Conservation (phyloP, 352 stramenopile genomes). For the Pythium rhizo-oryzae region DNA sequence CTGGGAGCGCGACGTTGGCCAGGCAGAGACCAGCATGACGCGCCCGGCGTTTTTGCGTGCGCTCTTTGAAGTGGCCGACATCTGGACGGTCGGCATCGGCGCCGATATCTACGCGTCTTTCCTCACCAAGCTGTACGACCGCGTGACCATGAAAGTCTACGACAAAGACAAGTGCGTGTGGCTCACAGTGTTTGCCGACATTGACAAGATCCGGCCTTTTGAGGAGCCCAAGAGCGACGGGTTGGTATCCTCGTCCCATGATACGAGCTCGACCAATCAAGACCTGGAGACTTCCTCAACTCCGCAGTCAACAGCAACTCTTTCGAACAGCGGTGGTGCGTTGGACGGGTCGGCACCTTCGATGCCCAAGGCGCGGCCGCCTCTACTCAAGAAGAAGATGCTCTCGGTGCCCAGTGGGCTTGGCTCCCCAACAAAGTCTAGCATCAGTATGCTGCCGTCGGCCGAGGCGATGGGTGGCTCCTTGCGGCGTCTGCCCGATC, state of each 20-base stretch:
- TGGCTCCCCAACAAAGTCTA: constrained; percentile 28
- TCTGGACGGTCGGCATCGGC: constrained; percentile 76
- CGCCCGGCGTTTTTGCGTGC: constrained; percentile 60
- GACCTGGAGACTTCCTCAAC: constrained; percentile 1
- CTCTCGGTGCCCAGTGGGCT: constrained; percentile 30
- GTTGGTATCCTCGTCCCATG: background rate
- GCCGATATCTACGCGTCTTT: constrained; percentile 65
- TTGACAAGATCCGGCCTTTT: constrained; percentile 76
- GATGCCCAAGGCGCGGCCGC: constrained; percentile 21
- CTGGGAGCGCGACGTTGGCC: constrained; percentile 62
- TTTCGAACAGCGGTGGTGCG: background rate
- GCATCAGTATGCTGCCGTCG: background rate
- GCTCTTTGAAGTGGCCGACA: constrained; percentile 85
- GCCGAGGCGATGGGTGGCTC: constrained; percentile 24
- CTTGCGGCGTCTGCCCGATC: constrained; percentile 28
- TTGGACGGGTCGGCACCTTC: background rate
- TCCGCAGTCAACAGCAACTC: background rate
- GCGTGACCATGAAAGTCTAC: constrained; percentile 76
- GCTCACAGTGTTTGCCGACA: constrained; percentile 72
- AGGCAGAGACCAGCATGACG: constrained; percentile 45
- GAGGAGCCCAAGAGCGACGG: constrained; percentile 34
- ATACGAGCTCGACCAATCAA: constrained; percentile 21
- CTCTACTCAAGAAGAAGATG: constrained; percentile 34
- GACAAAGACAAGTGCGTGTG: constrained; percentile 67
- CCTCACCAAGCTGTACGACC: constrained; percentile 75